phyloP scores from a whole-genome alignment of 192 early-diverging fungal species.

The Funneliformis geosporum region DNA sequence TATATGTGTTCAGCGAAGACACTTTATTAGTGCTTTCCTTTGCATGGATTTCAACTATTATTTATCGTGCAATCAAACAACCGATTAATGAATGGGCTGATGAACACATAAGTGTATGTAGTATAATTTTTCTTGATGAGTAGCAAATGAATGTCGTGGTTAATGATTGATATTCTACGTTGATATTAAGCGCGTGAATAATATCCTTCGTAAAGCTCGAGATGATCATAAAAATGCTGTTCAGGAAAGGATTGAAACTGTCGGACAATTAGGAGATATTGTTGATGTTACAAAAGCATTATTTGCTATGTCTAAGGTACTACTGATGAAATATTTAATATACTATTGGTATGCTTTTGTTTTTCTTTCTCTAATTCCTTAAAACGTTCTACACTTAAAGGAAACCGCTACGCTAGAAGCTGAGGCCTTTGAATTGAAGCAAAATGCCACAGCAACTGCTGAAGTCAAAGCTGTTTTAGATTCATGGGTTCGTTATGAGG shows the following conservation, averaged over 20 bases:
- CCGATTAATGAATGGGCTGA: slow-evolving; percentile 79
- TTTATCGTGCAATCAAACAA: slow-evolving; percentile 81
- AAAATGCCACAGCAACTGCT: slow-evolving; percentile 72
- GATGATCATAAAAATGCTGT: slow-evolving; percentile 91
- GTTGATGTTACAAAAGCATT: slow-evolving; percentile 92
- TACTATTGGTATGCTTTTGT: not conserved
- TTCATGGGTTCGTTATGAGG: slow-evolving; percentile 97
- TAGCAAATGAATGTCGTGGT: not conserved
- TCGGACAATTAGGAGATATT: slow-evolving; percentile 90
- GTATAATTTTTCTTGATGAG: not conserved
- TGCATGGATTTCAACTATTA: slow-evolving; percentile 75
- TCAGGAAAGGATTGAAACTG: slow-evolving; percentile 84
- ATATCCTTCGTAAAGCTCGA: slow-evolving; percentile 80
- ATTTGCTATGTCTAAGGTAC: slow-evolving; percentile 89
- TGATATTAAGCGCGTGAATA: slow-evolving; percentile 70
- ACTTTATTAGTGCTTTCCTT: slow-evolving; percentile 81
- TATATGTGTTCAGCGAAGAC: slow-evolving; percentile 96
- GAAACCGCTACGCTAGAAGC: slow-evolving; percentile 93
- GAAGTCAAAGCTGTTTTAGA: slow-evolving; percentile 91
- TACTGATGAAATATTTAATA: not conserved
- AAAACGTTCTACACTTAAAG: slow-evolving; percentile 31
- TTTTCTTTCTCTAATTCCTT: not conserved
- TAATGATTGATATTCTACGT: not conserved
- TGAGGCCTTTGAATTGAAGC: slow-evolving; percentile 93
- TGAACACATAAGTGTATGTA: slow-evolving; percentile 48